Percentiles rank a stretch among this genome's conserved stretches.
phyloP scores from a whole-genome alignment of 495 filamentous ascomycete genomes.

The Astrothelium subdiscretum region DNA sequence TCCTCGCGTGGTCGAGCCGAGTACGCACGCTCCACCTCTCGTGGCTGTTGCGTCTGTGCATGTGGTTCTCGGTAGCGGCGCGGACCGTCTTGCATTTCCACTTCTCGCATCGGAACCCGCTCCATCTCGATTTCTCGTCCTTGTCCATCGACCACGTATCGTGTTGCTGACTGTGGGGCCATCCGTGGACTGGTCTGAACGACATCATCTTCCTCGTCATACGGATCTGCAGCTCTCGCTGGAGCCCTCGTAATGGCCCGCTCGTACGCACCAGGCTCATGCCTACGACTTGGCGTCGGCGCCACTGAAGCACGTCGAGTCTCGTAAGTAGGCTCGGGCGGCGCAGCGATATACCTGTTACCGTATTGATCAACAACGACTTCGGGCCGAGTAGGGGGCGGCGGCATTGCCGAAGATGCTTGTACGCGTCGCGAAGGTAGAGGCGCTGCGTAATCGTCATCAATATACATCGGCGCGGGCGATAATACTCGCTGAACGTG shows the following conservation, averaged over 20 bases:
- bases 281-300: constrained; percentile 15
- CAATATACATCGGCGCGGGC: constrained; percentile 34
- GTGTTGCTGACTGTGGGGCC: constrained; percentile 27
- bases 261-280: constrained; percentile 18
- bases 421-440: constrained; percentile 8
- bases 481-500: constrained; percentile 46
- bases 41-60: background rate
- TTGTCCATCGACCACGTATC: constrained; percentile 26
- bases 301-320: constrained; percentile 21
- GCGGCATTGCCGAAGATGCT: constrained; percentile 18
- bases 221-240: constrained; percentile 10
- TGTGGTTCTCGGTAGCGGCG: background rate
- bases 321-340: constrained; percentile 4
- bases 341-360: constrained; percentile 24
- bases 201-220: constrained; percentile 20
- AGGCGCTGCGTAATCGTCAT: constrained; percentile 5
- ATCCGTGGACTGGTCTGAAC: constrained; percentile 17
- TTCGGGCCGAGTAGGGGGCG: constrained; percentile 20
- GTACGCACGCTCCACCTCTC: background rate
- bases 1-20: background rate
- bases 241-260: constrained; percentile 14
- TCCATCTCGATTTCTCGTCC: background rate
- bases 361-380: constrained; percentile 30
- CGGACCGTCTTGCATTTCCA: background rate
- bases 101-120: background rate